Evolutionary conservation across 2,329 filamentous ascomycete species (phyloP), one percentile per base, ranked within the genome.

Genomic region (Aspergillus calidoustus): DNA sequence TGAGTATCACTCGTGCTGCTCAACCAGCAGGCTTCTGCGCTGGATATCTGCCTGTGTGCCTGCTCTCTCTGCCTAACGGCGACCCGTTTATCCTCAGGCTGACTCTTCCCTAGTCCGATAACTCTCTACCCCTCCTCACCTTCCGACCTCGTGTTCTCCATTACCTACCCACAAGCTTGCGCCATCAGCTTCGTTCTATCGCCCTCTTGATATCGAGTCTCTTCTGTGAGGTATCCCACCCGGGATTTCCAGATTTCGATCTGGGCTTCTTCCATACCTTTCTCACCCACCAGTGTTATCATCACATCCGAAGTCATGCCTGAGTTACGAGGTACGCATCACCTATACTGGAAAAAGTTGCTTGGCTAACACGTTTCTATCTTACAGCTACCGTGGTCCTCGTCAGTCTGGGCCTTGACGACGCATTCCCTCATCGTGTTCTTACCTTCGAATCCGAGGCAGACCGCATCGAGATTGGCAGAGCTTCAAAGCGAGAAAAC

Each of bases 401-500:
- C 22, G 53, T 64, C 54, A 72, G 74, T 8, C 52, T 76, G 47
- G 66, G 69, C 53, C 54, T 61, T 30, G 43, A 61, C 43, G 68
- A 73, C 52, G 59, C 67, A n/a, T 43, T 73, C 13, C 66, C 72
- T 28, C 67, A 68, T 28, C 76, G 79, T 34, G 68, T 63, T 34
- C 61, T 81, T 41, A 72, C 68, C 43, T 72, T 81, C 44, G 61
- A 66, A 3, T 59, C 68, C 5, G 62, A 68, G 23, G 66, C 67
- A 43, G 72, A 73, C 49, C 44, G 60, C 17, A 60, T 77, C 51
- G 64, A 72, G 17, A 74, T 82, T 57, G 80, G 80, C 31, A 74
- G 80, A 60, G 71, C 79, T 7, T 81, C 79, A 4, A 79, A 76
- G 52, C 76, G 73, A 19, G 74, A 74, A 31, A 56, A 60, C 1